Conservation (phyloP, 768 basidiomycete genomes). For the Leccinum ochraceum region DNA sequence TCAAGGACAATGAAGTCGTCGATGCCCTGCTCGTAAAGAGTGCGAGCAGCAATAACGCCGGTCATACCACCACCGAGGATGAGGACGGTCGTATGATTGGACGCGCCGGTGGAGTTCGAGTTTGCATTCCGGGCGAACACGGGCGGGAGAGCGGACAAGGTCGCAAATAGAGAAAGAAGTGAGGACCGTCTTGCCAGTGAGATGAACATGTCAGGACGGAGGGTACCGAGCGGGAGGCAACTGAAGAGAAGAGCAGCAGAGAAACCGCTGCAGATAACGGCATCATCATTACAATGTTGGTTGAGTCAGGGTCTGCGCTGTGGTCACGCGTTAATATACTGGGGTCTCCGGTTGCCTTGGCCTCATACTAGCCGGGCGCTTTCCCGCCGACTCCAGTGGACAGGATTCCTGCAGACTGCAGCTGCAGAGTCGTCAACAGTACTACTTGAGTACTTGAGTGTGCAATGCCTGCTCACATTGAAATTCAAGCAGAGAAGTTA, state of each 20-base stretch:
- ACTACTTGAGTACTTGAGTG: too few relatives aligned
- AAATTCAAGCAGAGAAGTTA: too few relatives aligned
- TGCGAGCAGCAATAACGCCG: constrained; percentile 64
- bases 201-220: constrained; percentile 14
- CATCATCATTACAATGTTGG: neutral
- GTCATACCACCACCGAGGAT: constrained; percentile 69
- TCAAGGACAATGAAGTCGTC: constrained; percentile 62
- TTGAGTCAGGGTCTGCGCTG: too few relatives aligned
- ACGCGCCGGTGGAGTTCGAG: neutral
- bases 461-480: too few relatives aligned
- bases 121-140: constrained; percentile 8
- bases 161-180: neutral
- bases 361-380: too few relatives aligned
- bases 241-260: neutral
- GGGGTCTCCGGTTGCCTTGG: too few relatives aligned
- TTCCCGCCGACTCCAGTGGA: too few relatives aligned
- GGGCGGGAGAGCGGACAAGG: constrained; percentile 4
- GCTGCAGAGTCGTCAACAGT: too few relatives aligned
- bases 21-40: constrained; percentile 53
- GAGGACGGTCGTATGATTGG: constrained; percentile 41
- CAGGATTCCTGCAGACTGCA: too few relatives aligned
- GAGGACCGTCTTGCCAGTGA: neutral
- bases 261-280: neutral
- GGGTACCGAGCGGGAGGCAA: neutral
- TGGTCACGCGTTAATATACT: neutral